These are phyloP conservation scores for Pestalotiopsis sp. DNA, from an alignment of 2,329 filamentous ascomycete species.

Conservation along the genomic window DNA sequence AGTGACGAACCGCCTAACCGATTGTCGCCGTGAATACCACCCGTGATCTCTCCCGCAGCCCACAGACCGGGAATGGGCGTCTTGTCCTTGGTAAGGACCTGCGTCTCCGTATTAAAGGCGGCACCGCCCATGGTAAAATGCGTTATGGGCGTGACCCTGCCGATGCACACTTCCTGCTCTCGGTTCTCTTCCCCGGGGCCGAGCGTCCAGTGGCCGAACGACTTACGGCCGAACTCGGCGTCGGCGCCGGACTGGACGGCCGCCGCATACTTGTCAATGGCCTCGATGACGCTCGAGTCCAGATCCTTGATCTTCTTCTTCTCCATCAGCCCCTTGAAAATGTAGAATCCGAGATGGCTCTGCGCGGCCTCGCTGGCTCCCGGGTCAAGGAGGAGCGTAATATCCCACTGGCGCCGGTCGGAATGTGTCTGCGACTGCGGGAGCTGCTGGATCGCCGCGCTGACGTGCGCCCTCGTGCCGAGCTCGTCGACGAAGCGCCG, in stretches of 20 bases:
- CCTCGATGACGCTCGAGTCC: conserved; percentile 35
- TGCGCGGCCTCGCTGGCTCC: conserved; percentile 53
- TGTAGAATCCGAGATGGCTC: conserved; percentile 63
- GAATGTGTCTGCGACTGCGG: conserved; percentile 26
- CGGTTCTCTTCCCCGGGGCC: conserved; percentile 41
- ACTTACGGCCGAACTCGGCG: conserved; percentile 48
- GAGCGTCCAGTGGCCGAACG: conserved; percentile 59
- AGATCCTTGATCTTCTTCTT: conserved; percentile 58
- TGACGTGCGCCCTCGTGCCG: conserved; percentile 59
- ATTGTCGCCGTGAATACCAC: conserved; percentile 66
- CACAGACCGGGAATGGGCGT: conserved; percentile 57
- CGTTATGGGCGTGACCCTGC: conserved; percentile 62
- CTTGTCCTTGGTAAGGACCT: conserved; percentile 46
- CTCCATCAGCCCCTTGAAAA: conserved; percentile 61
- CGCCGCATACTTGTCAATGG: conserved; percentile 51
- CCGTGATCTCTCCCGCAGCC: conserved; percentile 66
- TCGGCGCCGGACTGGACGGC: conserved; percentile 38
- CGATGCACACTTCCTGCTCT: conserved; percentile 58
- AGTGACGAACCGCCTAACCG: conserved; percentile 62
- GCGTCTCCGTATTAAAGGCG: conserved; percentile 53
- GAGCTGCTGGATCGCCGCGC: conserved; percentile 49
- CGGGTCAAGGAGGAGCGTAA: conserved; percentile 61
- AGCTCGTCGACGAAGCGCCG: conserved; percentile 64
- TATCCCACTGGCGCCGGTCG: conserved; percentile 54
- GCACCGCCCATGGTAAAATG: conserved; percentile 71